phyloP scores from a whole-genome alignment of 768 basidiomycete genomes.

The Leucocoprinus leucothites region DNA sequence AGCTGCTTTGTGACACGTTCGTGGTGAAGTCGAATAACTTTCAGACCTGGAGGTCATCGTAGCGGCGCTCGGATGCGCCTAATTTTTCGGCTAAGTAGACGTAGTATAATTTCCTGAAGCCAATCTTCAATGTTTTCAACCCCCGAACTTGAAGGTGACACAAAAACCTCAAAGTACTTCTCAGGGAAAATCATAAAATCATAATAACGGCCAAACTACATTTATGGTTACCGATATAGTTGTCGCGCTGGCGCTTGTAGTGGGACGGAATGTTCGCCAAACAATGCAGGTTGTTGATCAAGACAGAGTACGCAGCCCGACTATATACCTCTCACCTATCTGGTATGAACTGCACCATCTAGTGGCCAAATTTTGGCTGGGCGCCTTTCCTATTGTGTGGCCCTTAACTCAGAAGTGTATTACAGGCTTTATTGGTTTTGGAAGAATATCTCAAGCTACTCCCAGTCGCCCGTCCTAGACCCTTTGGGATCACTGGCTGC shows the following conservation, averaged over 20 bases:
- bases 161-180: too few relatives aligned
- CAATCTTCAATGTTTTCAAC: too few relatives aligned
- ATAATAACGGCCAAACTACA: too few relatives aligned
- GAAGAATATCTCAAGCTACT: slow-evolving; percentile 87
- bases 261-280: slow-evolving; percentile 71
- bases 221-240: slow-evolving; percentile 87
- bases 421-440: slow-evolving; percentile 92
- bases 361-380: slow-evolving; percentile 86
- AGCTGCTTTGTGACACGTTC: too few relatives aligned
- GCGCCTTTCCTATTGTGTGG: slow-evolving; percentile 84
- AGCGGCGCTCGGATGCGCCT: too few relatives aligned
- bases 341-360: not conserved
- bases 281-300: slow-evolving; percentile 62
- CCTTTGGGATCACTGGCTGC: slow-evolving; percentile 77
- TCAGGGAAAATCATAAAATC: too few relatives aligned
- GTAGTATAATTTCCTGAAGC: too few relatives aligned
- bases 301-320: slow-evolving; percentile 50
- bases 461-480: slow-evolving; percentile 72
- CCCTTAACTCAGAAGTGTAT: slow-evolving; percentile 73
- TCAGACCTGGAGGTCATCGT: too few relatives aligned
- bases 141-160: too few relatives aligned
- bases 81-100: too few relatives aligned
- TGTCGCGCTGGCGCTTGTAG: slow-evolving; percentile 93
- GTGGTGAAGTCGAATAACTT: too few relatives aligned
- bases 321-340: not conserved